Evolutionary conservation across 805 yeast species (phyloP).

Genomic region (Hanseniaspora lachancei): DNA sequence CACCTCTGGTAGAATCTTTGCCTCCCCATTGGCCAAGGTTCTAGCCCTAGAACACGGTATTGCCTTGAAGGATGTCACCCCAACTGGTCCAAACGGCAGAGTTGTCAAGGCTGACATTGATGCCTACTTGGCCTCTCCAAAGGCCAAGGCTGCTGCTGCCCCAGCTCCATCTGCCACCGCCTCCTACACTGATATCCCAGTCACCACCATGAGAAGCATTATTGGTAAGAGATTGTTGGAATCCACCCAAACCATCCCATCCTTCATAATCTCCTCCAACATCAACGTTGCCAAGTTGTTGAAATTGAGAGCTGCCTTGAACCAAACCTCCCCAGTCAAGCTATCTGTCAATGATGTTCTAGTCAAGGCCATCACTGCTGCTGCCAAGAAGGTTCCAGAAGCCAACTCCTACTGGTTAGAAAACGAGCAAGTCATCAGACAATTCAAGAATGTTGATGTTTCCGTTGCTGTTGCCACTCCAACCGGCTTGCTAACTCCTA

Average conservation of each 20-base stretch:
- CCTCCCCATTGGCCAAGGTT: constrained; percentile 90
- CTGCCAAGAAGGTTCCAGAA: constrained; percentile 80
- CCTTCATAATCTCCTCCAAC: constrained; percentile 79
- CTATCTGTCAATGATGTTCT: constrained; percentile 88
- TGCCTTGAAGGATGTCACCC: constrained; percentile 69
- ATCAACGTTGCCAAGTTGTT: constrained; percentile 79
- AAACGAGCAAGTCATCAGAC: constrained; percentile 79
- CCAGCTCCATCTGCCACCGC: constrained; percentile 42
- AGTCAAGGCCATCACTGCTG: constrained; percentile 87
- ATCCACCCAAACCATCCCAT: constrained; percentile 79
- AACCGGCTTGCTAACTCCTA: constrained; percentile 92
- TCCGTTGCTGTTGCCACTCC: constrained; percentile 99
- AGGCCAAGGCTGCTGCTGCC: constrained; percentile 34
- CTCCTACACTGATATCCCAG: constrained; percentile 66
- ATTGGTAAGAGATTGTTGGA: constrained; percentile 79
- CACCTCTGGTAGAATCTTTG: constrained; percentile 48
- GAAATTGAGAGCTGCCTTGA: constrained; percentile 82
- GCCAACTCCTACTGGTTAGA: constrained; percentile 92
- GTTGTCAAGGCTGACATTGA: constrained; percentile 86
- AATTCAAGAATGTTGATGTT: constrained; percentile 81
- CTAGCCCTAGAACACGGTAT: constrained; percentile 87
- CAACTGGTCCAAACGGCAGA: constrained; percentile 93
- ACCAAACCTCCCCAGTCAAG: constrained; percentile 73
- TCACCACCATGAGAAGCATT: constrained; percentile 84
- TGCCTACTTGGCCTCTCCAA: constrained; percentile 37